phyloP scores from a whole-genome alignment of 768 basidiomycete species.

The Roridomyces roridus region DNA sequence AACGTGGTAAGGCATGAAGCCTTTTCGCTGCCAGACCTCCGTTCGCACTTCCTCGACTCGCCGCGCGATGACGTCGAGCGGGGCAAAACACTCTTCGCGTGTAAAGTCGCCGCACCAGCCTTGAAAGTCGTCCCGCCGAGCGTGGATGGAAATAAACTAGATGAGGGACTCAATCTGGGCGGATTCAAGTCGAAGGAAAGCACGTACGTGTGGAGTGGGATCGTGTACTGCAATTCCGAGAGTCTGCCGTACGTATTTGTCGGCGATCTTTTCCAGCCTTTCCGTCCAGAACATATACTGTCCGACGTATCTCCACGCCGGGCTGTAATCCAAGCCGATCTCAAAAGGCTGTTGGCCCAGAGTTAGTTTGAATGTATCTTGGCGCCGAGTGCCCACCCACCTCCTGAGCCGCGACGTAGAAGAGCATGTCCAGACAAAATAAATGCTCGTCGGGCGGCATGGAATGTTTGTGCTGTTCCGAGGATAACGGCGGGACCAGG shows the following conservation, averaged over 20 bases:
- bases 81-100: constrained; percentile 44
- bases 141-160: constrained; percentile 32
- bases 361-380: constrained; percentile 4
- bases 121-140: constrained; percentile 39
- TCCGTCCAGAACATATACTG: constrained; percentile 33
- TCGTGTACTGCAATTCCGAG: constrained; percentile 7
- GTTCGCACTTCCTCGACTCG: constrained; percentile 44
- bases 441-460: constrained; percentile 18
- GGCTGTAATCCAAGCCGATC: constrained; percentile 34
- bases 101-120: constrained; percentile 34
- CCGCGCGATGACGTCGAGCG: constrained; percentile 38
- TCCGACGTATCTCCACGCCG: constrained; percentile 39
- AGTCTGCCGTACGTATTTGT: constrained; percentile 28
- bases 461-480: background rate
- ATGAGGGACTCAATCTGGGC: no score
- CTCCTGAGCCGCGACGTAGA: constrained; percentile 21
- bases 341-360: constrained; percentile 27
- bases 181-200: no score
- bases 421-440: constrained; percentile 22
- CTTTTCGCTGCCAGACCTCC: constrained; percentile 36
- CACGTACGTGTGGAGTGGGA: constrained; percentile 30
- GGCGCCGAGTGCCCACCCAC: constrained; percentile 9
- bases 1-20: constrained; percentile 32
- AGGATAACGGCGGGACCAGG: constrained; percentile 6
- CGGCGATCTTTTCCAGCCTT: constrained; percentile 28